Evolutionary conservation across 495 filamentous ascomycete species (phyloP).

Genomic region (Xylaria telfairii): DNA sequence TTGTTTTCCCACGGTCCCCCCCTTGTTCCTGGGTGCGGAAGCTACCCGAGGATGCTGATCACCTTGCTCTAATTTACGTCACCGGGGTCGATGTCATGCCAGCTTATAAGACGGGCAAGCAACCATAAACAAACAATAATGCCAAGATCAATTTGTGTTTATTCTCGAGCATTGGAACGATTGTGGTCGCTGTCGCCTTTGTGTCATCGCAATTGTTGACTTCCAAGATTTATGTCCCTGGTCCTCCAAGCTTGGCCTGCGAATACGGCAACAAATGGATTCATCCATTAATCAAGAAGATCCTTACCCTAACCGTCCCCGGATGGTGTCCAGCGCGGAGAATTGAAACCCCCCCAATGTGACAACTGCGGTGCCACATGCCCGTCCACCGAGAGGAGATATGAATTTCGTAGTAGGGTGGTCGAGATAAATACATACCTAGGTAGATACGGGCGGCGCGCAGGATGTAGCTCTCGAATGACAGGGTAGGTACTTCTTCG

Average conservation of each 20-base stretch:
- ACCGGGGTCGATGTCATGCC: not conserved
- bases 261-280: not conserved
- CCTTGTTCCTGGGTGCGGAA: slow-evolving; percentile 24
- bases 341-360: slow-evolving; percentile 18
- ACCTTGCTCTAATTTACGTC: not conserved
- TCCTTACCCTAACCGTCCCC: slow-evolving; percentile 7
- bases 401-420: not conserved
- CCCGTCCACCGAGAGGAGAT: slow-evolving; percentile 14
- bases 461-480: not conserved
- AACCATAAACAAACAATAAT: no score
- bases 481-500: not conserved
- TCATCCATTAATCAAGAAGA: not conserved
- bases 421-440: not conserved
- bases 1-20: not conserved
- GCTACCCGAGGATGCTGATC: not conserved
- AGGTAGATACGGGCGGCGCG: no score
- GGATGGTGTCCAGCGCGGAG: slow-evolving; percentile 10
- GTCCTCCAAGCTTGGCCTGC: not conserved
- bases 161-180: not conserved
- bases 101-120: no score
- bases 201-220: not conserved
- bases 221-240: not conserved
- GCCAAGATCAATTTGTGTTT: not conserved
- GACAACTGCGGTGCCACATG: slow-evolving; percentile 8
- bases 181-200: not conserved